Evolutionary conservation across 345 rosid species (phyloP), one percentile per base, ranked within the genome.

Genomic region (Eucalyptus grandis): DNA sequence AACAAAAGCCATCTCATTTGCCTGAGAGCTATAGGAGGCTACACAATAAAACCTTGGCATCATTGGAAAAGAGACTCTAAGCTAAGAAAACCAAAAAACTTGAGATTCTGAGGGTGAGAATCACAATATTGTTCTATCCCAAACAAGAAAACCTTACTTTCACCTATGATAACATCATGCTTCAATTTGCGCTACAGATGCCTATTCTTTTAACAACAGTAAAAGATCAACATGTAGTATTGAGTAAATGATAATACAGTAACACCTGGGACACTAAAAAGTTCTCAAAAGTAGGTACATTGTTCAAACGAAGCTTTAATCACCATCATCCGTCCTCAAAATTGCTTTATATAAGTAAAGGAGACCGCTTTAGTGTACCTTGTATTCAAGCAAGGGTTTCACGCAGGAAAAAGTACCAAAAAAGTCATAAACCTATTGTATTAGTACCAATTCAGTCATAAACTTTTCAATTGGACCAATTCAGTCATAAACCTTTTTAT

Each of bases 311-410:
- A 10, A 19, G 82, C 14, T 37, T 6, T 72, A 72, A 72, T 40
- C 44, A 72, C 27, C 27, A 19, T 72, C 82, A 72, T 11, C 46
- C 46, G 2, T 72, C 46, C 82, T 72, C 44, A 72, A 40, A 72
- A 72, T 37, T 72, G 82, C 82, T 19, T 21, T 21, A 11, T 37
- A 72, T 21, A 72, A 72, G 27, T 72, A 72, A 37, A 72, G 27
- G 26, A 72, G 46, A 37, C 82, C 22, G 82, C 27, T 37, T 37
- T 37, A 37, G 87, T 88, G 47, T 87, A 93, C 95, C 95, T 94
- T 92, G 47, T 95, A 95, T 19, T 89, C 93, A 85, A 94, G 93
- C 31, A 93, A 88, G 22, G 93, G 94, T 89, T 91, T 94, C 92
- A 93, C 96, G 47, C 97, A 37, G 40, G 40, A 37, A 37, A 37